phyloP scores from a whole-genome alignment of 2,329 filamentous ascomycete species.

The Plectosphaerella sp. region DNA sequence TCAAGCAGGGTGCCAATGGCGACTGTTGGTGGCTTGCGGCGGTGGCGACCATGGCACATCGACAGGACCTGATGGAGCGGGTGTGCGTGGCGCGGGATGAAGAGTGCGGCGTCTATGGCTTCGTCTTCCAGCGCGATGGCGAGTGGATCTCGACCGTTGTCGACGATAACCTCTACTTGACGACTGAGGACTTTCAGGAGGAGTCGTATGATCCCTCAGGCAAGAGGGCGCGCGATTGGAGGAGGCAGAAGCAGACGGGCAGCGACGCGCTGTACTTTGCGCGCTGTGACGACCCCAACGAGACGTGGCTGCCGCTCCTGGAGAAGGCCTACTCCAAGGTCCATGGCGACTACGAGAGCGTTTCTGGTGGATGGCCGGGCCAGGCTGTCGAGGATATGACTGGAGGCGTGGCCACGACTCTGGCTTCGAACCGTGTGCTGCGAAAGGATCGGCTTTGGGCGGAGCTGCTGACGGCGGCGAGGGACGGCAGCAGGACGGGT shows the following conservation, averaged over 20 bases:
- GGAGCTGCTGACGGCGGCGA: constrained; percentile 43
- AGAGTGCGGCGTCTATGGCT: constrained; percentile 66
- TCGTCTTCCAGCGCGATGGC: constrained; percentile 67
- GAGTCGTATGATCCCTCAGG: constrained; percentile 32
- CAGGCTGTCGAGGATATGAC: constrained; percentile 44
- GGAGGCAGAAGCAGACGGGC: constrained; percentile 60
- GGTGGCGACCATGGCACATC: constrained; percentile 63
- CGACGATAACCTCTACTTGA: constrained; percentile 56
- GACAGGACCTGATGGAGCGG: constrained; percentile 58
- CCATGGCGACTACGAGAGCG: constrained; percentile 66
- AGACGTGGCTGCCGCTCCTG: constrained; percentile 70
- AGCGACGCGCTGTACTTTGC: constrained; percentile 67
- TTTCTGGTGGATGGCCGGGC: constrained; percentile 62
- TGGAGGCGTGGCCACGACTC: constrained; percentile 52
- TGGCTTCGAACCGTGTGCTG: constrained; percentile 53
- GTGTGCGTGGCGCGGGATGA: constrained; percentile 66
- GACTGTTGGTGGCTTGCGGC: constrained; percentile 74
- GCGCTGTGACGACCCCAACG: constrained; percentile 63
- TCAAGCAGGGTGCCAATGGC: constrained; percentile 45
- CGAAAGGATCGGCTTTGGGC: constrained; percentile 68
- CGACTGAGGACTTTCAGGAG: constrained; percentile 13
- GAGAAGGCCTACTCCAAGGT: constrained; percentile 77
- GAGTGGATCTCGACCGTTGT: constrained; percentile 70
- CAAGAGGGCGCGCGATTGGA: constrained; percentile 56
- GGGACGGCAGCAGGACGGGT: neutral